phyloP scores from a whole-genome alignment of 257 asterid species.

The Eustoma russellianum region DNA sequence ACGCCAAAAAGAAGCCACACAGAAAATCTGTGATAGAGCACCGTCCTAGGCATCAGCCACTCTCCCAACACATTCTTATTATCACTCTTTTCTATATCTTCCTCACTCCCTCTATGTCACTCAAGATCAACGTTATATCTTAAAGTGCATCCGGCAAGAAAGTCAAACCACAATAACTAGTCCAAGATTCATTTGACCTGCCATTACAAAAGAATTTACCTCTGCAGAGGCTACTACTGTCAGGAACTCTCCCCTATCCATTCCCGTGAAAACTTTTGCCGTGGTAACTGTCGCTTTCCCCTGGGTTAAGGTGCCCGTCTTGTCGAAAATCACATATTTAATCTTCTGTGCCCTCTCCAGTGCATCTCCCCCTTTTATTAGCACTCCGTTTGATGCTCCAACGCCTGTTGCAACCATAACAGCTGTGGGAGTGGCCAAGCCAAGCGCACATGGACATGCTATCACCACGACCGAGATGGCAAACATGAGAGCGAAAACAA shows the following conservation, averaged over 20 bases:
- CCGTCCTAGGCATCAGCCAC: no score
- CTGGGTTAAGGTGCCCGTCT: constrained; percentile 96
- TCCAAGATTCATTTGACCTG: background rate
- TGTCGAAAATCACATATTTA: constrained; percentile 76
- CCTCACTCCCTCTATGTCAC: background rate
- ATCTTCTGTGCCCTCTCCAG: constrained; percentile 91
- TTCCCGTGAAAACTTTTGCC: constrained; percentile 67
- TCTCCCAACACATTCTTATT: no score
- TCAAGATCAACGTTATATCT: background rate
- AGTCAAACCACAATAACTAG: background rate
- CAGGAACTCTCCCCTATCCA: constrained; percentile 96
- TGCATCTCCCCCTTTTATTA: constrained; percentile 98
- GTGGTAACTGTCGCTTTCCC: constrained; percentile 89
- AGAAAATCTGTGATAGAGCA: no score
- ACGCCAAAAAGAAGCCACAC: no score
- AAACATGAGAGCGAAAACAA: constrained; percentile 95
- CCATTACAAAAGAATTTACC: constrained; percentile 32
- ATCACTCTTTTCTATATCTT: background rate
- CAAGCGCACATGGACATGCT: constrained; percentile 99
- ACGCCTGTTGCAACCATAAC: constrained; percentile 99
- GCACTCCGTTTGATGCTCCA: constrained; percentile 97
- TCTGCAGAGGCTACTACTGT: constrained; percentile 96
- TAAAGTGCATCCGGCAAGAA: background rate
- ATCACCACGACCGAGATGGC: constrained; percentile 90
- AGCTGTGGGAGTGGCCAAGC: constrained; percentile 99